Base-by-base conservation (phyloP, 768 basidiomycete genomes). In the Collybiopsis confluens region DNA sequence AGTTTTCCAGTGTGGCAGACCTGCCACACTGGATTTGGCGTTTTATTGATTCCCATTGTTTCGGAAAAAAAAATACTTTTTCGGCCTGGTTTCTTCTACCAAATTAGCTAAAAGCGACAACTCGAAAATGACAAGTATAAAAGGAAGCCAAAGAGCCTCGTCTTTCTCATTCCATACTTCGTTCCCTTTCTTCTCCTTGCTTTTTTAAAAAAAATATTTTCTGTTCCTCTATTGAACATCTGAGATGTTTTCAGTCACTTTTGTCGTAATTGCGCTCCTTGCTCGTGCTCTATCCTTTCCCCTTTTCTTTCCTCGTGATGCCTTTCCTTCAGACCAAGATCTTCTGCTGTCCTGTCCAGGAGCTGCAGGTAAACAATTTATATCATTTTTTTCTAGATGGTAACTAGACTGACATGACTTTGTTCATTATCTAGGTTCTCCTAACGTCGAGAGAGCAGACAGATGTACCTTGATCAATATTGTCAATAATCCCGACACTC, bases 401-500 rank as follows among this genome's bases (percentile, higher is more conserved):
- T n/a, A n/a, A n/a, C n/a, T n/a, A n/a, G n/a, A n/a, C n/a, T 8
- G 38, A 4, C 38, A 5, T 1, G 21, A n/a, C 8, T 41, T 3
- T 41, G n/a, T 41, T 11, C 10, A 11, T 52, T 16, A 3, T 18
- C 4, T n/a, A 55, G 54, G 54, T 15, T 50, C 54, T n/a, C 54
- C 54, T 5, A 50, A 50, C 30, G 37, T 55, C 33, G 30, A 44
- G 45, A 18, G 46, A 8, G 54, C 54, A 37, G 54, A 55, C 35
- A 50, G 37, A 50, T 55, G 54, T 27, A 55, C 54, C 28, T 47
- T 54, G 2, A 36, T 47, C 54, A 47, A 54, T 28, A 54, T 54
- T 38, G 45, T 47, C 45, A 54, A 47, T 47, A 55, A 55, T 23
- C 47, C 54, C 23, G 54, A 55, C 41, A 51, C 33, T 33, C 46